Evolutionary conservation across 1,284 basidiomycete genomes (phyloP).

Genomic region (Bjerkandera adusta): DNA sequence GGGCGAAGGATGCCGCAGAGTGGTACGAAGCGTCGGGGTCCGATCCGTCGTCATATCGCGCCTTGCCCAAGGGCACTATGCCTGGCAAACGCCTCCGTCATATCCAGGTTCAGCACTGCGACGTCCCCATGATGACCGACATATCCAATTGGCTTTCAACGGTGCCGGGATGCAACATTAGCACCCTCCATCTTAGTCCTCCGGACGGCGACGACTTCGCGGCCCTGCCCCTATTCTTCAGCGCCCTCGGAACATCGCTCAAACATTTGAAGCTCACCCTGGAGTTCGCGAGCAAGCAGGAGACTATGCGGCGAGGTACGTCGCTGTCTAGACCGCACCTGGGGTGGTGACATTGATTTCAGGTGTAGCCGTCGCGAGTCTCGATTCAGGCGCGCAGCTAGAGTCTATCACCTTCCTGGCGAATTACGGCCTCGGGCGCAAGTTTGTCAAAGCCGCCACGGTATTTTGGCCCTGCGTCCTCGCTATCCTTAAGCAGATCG

Average conservation of each 20-base stretch:
- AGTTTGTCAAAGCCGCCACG: conserved; percentile 10
- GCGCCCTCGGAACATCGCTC: conserved; percentile 10
- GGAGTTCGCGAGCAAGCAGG: conserved; percentile 8
- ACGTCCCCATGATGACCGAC: conserved; percentile 12
- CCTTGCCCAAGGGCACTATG: conserved; percentile 1
- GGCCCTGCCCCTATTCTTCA: conserved; percentile 8
- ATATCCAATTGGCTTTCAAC: conserved; percentile 8
- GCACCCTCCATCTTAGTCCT: conserved; percentile 11
- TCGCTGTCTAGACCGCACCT: not conserved
- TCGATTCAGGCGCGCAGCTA: conserved; percentile 3
- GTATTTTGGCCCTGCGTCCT: conserved; percentile 13
- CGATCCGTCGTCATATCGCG: conserved; percentile 12
- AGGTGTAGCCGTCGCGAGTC: conserved; percentile 5
- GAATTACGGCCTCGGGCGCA: conserved; percentile 9
- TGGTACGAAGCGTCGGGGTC: conserved; percentile 7
- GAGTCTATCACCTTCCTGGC: conserved; percentile 9
- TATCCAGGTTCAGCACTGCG: conserved; percentile 12
- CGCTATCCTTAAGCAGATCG: conserved; percentile 4
- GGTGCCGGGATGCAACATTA: not conserved
- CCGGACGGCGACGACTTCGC: conserved; percentile 14
- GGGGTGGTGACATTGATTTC: not conserved
- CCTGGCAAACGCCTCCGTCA: conserved; percentile 6
- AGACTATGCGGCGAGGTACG: conserved; percentile 8
- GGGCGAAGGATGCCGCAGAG: conserved; percentile 8
- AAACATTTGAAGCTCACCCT: conserved; percentile 7